Evolutionary conservation across 1,139 yeast species (phyloP), one percentile per base, ranked within the genome.

Genomic region (Candida sanyaensis): DNA sequence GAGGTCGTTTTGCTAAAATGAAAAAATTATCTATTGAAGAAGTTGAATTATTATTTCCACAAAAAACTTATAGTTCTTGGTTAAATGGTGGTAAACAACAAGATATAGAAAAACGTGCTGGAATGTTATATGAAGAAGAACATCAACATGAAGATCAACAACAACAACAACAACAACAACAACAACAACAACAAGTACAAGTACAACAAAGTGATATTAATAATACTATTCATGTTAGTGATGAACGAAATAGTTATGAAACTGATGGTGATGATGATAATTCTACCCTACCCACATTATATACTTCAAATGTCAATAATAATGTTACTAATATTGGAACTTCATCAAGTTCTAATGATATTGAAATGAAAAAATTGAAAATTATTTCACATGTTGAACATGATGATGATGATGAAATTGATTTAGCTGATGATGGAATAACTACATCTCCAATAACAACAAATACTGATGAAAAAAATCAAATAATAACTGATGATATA

Each of bases 1-100:
- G 75, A 27, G 69, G 72, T 13, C 58, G 79, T 37, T 75, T 65
- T 50, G 63, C 72, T 29, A 73, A 74, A 53, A 81, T 80, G 75
- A 76, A 77, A 59, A 78, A 78, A 56, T 69, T 86, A 49, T 73
- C 88, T 0, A 73, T 74, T 37, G 79, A 73, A 10, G 88, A 87
- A 57, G 83, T 88, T 24, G 84, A 87, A 46, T 75, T 74, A 42
- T 66, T 84, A 45, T 88, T 88, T 62, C 96, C 96, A 0, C 66
- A 72, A 31, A 78, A 80, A 56, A 75, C 85, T 2, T 87, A 86
- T 62, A 65, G 73, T 45, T 78, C 81, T 52, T 83, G 88, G 88
- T 62, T 81, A 37, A 70, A 78, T 51, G 86, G 85, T 28, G 84
- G 83, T n/a, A 66, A 69, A 51, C 82, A 71, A 50, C 57, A 69